Conservation (phyloP, 2,329 filamentous ascomycete genomes). For the Daldinia sp. region DNA sequence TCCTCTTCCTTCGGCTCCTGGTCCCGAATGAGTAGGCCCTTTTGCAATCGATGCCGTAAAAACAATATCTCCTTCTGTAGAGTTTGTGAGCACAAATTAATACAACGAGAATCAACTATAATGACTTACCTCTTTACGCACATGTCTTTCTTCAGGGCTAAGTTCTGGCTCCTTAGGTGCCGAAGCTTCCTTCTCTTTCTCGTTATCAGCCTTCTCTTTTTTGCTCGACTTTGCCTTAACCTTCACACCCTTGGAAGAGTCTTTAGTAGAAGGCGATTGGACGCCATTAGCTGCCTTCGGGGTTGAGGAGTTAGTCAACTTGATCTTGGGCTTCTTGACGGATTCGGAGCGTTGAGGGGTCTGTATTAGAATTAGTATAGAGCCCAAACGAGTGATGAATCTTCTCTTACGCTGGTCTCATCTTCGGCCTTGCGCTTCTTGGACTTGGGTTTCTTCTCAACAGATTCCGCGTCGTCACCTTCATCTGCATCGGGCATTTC, state of each 20-base stretch:
- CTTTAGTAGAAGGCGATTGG: slow-evolving; percentile 55
- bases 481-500: slow-evolving; percentile 74
- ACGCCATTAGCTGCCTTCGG: slow-evolving; percentile 77
- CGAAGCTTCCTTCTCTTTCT: slow-evolving; percentile 64
- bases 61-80: slow-evolving; percentile 83
- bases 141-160: slow-evolving; percentile 67
- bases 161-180: slow-evolving; percentile 68
- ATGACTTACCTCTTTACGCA: slow-evolving; percentile 68
- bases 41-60: slow-evolving; percentile 93
- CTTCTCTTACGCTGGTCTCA: slow-evolving; percentile 71
- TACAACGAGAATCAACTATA: not conserved
- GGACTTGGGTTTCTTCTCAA: slow-evolving; percentile 61
- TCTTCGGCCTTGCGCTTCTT: slow-evolving; percentile 93
- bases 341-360: slow-evolving; percentile 70
- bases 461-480: slow-evolving; percentile 58
- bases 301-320: slow-evolving; percentile 72
- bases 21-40: slow-evolving; percentile 88
- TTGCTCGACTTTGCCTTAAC: slow-evolving; percentile 67
- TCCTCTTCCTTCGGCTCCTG: slow-evolving; percentile 87
- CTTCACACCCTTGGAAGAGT: slow-evolving; percentile 66
- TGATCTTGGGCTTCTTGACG: slow-evolving; percentile 76
- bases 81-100: slow-evolving; percentile 52
- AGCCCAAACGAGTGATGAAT: not conserved
- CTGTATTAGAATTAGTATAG: slow-evolving; percentile 51
- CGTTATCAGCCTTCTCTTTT: slow-evolving; percentile 58